Evolutionary conservation across 2,329 filamentous ascomycete genomes (phyloP).

Genomic region (Aspergillus pseudotamarii): DNA sequence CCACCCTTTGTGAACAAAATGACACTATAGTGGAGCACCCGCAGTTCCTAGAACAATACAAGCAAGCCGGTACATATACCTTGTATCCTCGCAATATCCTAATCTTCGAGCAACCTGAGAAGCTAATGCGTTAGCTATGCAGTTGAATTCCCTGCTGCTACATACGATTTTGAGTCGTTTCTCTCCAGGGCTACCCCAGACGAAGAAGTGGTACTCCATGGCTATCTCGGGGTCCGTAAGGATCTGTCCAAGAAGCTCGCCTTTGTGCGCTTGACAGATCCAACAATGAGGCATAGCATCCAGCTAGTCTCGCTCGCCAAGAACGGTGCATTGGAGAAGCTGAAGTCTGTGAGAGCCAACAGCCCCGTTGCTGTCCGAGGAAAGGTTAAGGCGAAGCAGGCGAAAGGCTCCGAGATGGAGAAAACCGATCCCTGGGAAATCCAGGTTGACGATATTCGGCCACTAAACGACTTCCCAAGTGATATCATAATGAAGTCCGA

Average conservation of each 20-base stretch:
- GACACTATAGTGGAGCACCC: constrained; percentile 17
- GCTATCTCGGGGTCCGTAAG: constrained; percentile 71
- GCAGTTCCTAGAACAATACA: constrained; percentile 46
- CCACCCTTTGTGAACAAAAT: constrained; percentile 25
- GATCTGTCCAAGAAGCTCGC: constrained; percentile 70
- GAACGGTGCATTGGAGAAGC: constrained; percentile 39
- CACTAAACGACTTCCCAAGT: constrained; percentile 72
- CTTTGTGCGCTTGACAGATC: constrained; percentile 65
- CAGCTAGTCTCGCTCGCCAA: constrained; percentile 53
- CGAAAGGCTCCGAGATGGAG: constrained; percentile 31
- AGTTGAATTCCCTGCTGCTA: constrained; percentile 53
- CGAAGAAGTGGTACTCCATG: constrained; percentile 60
- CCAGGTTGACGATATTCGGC: constrained; percentile 62
- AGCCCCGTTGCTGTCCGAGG: constrained; percentile 60
- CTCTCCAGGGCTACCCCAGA: constrained; percentile 33
- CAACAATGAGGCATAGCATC: constrained; percentile 47
- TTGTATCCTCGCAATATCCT: constrained; percentile 20
- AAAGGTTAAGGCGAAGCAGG: constrained; percentile 46
- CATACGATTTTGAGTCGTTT: constrained; percentile 43
- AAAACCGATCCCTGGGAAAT: constrained; percentile 57
- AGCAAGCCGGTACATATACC: constrained; percentile 44
- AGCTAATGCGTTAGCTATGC: constrained; percentile 13
- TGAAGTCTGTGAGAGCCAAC: constrained; percentile 51
- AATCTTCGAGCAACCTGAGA: neutral
- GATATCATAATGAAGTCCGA: constrained; percentile 76